These are phyloP conservation scores for Russula emetica DNA, from an alignment of 768 basidiomycete genomes.

Conservation along the genomic window DNA sequence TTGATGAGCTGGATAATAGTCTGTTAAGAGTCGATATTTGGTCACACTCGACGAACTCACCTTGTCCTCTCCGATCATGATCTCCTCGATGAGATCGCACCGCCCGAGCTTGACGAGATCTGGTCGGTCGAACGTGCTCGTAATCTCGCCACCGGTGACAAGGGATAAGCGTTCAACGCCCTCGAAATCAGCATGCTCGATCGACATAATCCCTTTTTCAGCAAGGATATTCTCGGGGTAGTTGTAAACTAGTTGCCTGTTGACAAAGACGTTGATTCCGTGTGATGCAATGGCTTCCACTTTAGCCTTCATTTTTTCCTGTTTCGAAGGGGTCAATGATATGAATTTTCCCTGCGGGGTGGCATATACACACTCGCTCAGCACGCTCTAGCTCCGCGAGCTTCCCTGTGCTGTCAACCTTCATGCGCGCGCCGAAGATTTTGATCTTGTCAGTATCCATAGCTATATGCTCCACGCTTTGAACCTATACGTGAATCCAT, in stretches of 20 bases:
- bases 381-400: conserved; percentile 97
- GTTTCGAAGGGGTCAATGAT: conserved; percentile 15
- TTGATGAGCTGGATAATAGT: conserved; percentile 79
- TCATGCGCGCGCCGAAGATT: conserved; percentile 93
- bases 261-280: conserved; percentile 96
- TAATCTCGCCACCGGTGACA: conserved; percentile 97
- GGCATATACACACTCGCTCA: conserved; percentile 58
- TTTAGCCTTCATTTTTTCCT: conserved; percentile 99
- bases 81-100: conserved; percentile 95
- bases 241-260: conserved; percentile 98
- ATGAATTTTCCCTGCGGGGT: not conserved
- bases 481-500: conserved; percentile 4
- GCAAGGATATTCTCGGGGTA: conserved; percentile 95
- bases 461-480: conserved; percentile 45
- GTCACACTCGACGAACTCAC: conserved; percentile 40
- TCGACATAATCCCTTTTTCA: conserved; percentile 91
- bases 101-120: conserved; percentile 88
- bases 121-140: conserved; percentile 89
- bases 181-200: conserved; percentile 99
- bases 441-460: conserved; percentile 99
- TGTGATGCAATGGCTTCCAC: conserved; percentile 91
- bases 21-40: not conserved
- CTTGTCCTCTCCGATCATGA: conserved; percentile 99
- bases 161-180: conserved; percentile 94
- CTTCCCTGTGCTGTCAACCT: conserved; percentile 94